Base-by-base conservation (phyloP, 2,329 filamentous ascomycete species). In the Lasiodiplodia sp. region DNA sequence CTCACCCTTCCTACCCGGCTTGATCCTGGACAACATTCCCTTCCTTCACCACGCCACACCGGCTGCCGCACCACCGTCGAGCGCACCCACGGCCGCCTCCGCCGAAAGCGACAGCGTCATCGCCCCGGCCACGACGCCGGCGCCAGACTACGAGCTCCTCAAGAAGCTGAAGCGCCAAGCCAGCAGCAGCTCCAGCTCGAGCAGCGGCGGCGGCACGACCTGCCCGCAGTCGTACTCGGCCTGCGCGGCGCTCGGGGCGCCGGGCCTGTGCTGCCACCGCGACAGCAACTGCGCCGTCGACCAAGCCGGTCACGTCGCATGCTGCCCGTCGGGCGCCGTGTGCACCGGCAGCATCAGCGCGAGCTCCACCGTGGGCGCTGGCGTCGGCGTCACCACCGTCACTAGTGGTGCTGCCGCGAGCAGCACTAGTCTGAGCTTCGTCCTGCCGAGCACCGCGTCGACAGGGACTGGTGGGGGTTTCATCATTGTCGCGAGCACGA, bases 261-360 rank as follows among this genome's bases (percentile, higher is more conserved):
- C 85, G 2, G 81, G 82, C 49, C 81, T 87, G 67, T 90, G 88
- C 81, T 90, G 88, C 77, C 79, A 79, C 40, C 77, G 79, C 51
- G 82, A 80, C 60, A 83, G 86, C 25, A 80, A 83, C 68, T 90
- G 88, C 79, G 83, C 85, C 52, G 82, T 83, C 63, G 88, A 90
- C 76, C 77, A 78, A 51, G 85, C 83, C 47, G 83, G 87, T 66
- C 82, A 88, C 70, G 84, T 90, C 66, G 88, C 87, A 28, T 90
- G 88, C 81, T 90, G 88, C 78, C 87, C 87, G 0, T 81, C 78
- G 31, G 84, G 85, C 63, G 85, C 85, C 16, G 83, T 80, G 34
- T 90, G 88, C 73, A 89, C 87, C 0, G 88, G 88, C 2, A 83
- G 81, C 10, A 81, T 89, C 40, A 60, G 65, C 62, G 47, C 67